Conservation (phyloP, 305 asterid genomes). For the Lippia alba region DNA sequence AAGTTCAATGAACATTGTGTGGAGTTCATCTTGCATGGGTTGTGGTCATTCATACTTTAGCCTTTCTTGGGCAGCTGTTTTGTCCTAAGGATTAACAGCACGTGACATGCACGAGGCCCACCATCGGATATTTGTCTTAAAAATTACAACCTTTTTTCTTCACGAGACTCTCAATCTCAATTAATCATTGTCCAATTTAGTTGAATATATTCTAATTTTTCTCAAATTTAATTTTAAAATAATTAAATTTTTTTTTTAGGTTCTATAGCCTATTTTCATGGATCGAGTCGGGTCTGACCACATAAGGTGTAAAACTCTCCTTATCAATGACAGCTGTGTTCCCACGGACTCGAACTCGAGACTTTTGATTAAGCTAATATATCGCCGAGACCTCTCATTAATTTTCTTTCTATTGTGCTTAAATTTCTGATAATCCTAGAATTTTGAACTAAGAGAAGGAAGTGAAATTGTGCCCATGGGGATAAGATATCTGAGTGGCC, state of each 20-base stretch:
- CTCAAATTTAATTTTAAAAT: not conserved
- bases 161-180: not conserved
- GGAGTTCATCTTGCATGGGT: no score
- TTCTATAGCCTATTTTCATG: no score
- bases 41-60: not conserved
- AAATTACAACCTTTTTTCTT: no score
- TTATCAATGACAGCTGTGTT: no score
- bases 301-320: no score
- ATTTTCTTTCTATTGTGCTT: no score
- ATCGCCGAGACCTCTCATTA: no score
- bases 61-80: conserved; percentile 26
- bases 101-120: conserved; percentile 37
- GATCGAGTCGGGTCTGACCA: no score
- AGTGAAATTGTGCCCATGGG: conserved; percentile 20
- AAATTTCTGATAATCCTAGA: conserved; percentile 27
- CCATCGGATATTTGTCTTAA: conserved; percentile 35
- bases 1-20: not conserved
- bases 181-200: conserved; percentile 13
- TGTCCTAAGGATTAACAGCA: conserved; percentile 23
- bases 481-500: conserved; percentile 21
- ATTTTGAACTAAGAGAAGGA: not conserved
- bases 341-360: no score
- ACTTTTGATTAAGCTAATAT: no score
- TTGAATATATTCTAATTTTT: not conserved
- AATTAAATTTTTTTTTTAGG: no score